Evolutionary conservation across 768 basidiomycete species (phyloP).

Genomic region (Suillus sp.): DNA sequence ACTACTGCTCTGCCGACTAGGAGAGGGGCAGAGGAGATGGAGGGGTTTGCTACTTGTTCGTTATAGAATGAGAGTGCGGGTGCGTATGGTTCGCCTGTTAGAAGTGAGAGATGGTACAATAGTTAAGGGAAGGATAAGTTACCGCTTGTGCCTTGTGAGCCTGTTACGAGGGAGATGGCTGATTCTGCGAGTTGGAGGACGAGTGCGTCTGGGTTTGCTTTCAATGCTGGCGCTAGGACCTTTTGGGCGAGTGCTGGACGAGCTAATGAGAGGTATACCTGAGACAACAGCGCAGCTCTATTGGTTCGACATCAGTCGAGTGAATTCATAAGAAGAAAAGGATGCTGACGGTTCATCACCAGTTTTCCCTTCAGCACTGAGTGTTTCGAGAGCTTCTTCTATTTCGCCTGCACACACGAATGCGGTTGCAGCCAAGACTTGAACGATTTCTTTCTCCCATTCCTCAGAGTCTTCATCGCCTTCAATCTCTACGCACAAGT

Average conservation of each 20-base stretch:
- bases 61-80: slow-evolving; percentile 68
- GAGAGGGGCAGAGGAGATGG: slow-evolving; percentile 70
- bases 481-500: slow-evolving; percentile 85
- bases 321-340: background rate
- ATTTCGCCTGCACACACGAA: slow-evolving; percentile 83
- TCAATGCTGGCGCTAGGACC: slow-evolving; percentile 81
- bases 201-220: slow-evolving; percentile 87
- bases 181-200: slow-evolving; percentile 90
- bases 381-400: slow-evolving; percentile 90
- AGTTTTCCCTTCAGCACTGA: slow-evolving; percentile 68
- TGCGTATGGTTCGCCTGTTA: slow-evolving; percentile 35
- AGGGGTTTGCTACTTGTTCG: slow-evolving; percentile 82
- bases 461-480: slow-evolving; percentile 68
- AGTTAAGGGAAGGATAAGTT: background rate
- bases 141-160: slow-evolving; percentile 61
- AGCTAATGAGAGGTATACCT: slow-evolving; percentile 89
- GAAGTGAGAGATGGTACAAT: background rate
- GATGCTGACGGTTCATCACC: slow-evolving; percentile 84
- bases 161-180: slow-evolving; percentile 72
- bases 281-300: slow-evolving; percentile 81
- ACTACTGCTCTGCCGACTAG: slow-evolving; percentile 80
- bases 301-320: slow-evolving; percentile 1
- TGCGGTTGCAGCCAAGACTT: slow-evolving; percentile 83
- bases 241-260: slow-evolving; percentile 86
- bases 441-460: slow-evolving; percentile 71